These are phyloP conservation scores for Verticillium albo-atrum DNA, from an alignment of 2,329 filamentous ascomycete genomes.

Conservation along the genomic window DNA sequence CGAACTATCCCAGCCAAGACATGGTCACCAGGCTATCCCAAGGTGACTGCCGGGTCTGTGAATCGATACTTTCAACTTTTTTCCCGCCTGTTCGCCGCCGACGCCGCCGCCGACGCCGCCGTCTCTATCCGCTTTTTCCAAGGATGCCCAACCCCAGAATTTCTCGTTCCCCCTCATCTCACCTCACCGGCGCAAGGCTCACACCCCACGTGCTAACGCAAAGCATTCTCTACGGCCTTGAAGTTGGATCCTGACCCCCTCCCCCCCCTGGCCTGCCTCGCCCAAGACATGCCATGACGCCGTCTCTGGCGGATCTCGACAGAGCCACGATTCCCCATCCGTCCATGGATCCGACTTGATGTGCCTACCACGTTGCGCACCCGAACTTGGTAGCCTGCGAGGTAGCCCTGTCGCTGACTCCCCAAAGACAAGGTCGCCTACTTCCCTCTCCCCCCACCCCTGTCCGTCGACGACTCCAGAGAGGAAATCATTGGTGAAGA, in stretches of 20 bases:
- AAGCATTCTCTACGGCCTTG: not conserved
- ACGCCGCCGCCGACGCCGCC: not conserved
- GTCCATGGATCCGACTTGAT: not conserved
- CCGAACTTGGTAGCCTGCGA: not conserved
- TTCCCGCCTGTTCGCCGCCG: not conserved
- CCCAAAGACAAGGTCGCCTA: not conserved
- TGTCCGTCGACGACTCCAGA: not conserved
- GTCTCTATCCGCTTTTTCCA: not conserved
- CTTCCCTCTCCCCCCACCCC: too few species aligned
- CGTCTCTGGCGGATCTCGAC: not conserved
- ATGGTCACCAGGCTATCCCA: not conserved
- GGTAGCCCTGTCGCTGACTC: not conserved
- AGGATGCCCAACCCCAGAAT: not conserved
- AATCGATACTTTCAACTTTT: not conserved
- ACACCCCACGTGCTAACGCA: slow-evolving; percentile 1
- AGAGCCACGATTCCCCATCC: not conserved
- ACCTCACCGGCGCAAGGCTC: not conserved
- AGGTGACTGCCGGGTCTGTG: not conserved
- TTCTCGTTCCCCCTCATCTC: not conserved
- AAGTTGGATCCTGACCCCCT: too few species aligned
- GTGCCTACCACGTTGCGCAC: not conserved
- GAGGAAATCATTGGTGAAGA: not conserved
- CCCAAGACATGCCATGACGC: not conserved
- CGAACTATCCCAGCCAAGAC: not conserved
- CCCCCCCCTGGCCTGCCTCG: not conserved